Conservation (phyloP, 1,284 basidiomycete species). For the Ceratobasidium theobromae region DNA sequence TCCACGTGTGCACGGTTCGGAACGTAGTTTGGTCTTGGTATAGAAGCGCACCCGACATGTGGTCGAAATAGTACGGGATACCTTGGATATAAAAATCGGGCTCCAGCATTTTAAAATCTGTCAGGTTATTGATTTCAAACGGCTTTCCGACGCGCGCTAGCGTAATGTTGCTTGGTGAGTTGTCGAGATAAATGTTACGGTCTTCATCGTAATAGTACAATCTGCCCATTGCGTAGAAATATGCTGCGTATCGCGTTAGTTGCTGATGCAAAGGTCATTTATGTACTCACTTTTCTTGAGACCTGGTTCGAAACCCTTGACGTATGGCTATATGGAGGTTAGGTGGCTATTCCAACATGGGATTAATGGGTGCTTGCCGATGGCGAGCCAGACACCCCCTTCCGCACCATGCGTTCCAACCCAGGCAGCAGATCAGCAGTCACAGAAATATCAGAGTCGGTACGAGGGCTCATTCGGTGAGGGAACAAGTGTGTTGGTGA, state of each 20-base stretch:
- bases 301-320: background rate
- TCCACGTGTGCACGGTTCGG: background rate
- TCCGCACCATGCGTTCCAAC: too few species aligned
- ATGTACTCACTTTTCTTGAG: background rate
- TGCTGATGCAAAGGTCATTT: background rate
- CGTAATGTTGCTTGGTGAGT: background rate
- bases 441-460: too few species aligned
- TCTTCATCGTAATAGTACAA: conserved; percentile 8
- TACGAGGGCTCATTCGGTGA: too few species aligned
- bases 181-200: conserved; percentile 5
- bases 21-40: background rate
- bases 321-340: background rate
- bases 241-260: too few species aligned
- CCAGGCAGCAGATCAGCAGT: too few species aligned
- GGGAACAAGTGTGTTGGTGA: too few species aligned
- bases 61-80: background rate
- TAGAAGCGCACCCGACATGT: background rate
- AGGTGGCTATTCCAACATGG: background rate
- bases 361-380: background rate
- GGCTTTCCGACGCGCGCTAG: background rate
- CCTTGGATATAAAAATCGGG: background rate
- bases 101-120: background rate
- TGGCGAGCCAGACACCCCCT: too few species aligned
- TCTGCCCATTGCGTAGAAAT: background rate
- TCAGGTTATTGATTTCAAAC: background rate